Base-by-base conservation (phyloP, 352 stramenopile species). In the Globisporangium sylvaticum region DNA sequence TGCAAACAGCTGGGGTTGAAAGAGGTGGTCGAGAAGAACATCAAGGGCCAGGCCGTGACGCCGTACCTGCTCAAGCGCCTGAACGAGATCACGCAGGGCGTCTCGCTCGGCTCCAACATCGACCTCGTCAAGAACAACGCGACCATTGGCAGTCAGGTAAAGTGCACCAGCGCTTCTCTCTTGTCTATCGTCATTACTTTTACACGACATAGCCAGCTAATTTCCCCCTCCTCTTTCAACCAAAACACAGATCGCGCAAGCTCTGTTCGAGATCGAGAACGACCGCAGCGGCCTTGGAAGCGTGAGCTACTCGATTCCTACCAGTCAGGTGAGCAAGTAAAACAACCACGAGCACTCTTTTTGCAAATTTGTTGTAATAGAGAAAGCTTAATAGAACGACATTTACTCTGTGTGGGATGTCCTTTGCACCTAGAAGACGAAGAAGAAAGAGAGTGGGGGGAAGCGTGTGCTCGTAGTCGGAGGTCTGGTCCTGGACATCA, bases 51-150 rank as follows among this genome's bases (percentile, higher is more conserved):
- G 72, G 96, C 91, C 54, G 87, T 99, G 46, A 99, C 97, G 50
- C 97, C 97, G 42, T 92, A 91, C 69, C 64, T 92, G 58, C 71
- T 94, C 44, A 92, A 91, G 70, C 77, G 86, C 4, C 83, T 99
- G 31, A 96, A 98, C 59, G 87, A 98, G 73, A 91, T 97, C 69
- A 99, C 97, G 31, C 77, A 83, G n/a, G 96, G 97, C 39, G 76
- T 71, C 14, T 98, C 89, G 12, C 85, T 99, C 27, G 73, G 84
- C 34, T 98, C 95, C 31, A 99, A 99, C 81, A 98, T 99, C 57
- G 87, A 96, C 18, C 79, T 99, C 22, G 96, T 99, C 20, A 94
- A 96, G 70, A 95, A 98, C 75, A 99, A 99, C 77, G 97, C 97
- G 14, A 79, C 77, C 46, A 78, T 99, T 29, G 97, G 96, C 52